Evolutionary conservation across 176 grass and related monocot species (phyloP), one percentile per base, ranked within the genome.

Genomic region (Paspalum vaginatum): DNA sequence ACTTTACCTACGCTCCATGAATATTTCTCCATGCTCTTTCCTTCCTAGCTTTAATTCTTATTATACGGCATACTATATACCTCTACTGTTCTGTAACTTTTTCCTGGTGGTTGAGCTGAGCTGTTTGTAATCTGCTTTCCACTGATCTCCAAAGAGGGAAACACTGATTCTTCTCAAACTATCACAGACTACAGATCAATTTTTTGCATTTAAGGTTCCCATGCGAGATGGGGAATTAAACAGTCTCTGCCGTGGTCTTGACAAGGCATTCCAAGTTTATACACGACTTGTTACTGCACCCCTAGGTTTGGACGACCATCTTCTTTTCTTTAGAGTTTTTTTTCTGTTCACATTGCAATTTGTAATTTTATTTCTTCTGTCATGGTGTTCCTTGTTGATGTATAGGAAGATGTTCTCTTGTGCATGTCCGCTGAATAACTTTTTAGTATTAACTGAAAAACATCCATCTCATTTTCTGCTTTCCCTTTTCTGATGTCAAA

Each of bases 221-320:
- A 95, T 98, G 92, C 79, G 86, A 81, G 85, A 83, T 58, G 88
- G 85, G 79, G 92, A 95, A 83, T 63, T 98, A 80, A 91, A 87
- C 74, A 84, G 79, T 66, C 86, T 98, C 84, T 92, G 86, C 55
- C 90, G 96, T 64, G 92, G 96, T 69, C 77, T 98, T 58, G 96
- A 98, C 84, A 98, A 91, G 81, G 81, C 92, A 82, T 95, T 98
- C 84, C 88, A 95, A 98, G 72, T 86, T 79, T 98, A 98, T 85
- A 95, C 92, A 50, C 86, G 89, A 75, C 81, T 86, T 66, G 90
- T 93, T 57, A 91, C 81, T 72, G 84, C 84, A 82, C 87, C 85
- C 38, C 59, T 98, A 93, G 96, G 96, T 98, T 78, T 77, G 90
- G 48, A 79, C 22, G 51, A 76, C 82, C 78, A 48, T 55, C 8